Conservation (phyloP, 2,329 filamentous ascomycete species). For the Mycogone perniciosa region DNA sequence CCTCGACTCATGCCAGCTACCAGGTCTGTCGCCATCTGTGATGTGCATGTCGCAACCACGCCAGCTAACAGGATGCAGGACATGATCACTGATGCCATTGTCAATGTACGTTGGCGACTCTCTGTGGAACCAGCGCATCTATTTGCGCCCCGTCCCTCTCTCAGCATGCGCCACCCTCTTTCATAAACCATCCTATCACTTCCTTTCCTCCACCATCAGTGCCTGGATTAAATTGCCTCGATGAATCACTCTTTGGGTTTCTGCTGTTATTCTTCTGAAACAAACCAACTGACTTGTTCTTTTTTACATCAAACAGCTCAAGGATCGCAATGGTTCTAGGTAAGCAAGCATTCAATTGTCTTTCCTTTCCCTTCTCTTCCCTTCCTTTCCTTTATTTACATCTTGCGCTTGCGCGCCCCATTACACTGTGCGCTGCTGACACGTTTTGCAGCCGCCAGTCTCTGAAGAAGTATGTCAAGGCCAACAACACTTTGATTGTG, state of each 20-base stretch:
- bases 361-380: not conserved
- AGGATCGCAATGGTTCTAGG: constrained; percentile 54
- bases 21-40: constrained; percentile 41
- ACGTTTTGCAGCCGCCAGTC: constrained; percentile 45
- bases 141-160: not conserved
- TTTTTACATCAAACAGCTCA: constrained; percentile 41
- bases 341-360: constrained; percentile 15
- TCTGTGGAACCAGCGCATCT: constrained; percentile 18
- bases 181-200: not conserved
- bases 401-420: not conserved
- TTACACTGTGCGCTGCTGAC: constrained; percentile 11
- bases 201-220: not conserved
- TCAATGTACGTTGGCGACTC: constrained; percentile 44
- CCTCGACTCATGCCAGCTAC: constrained; percentile 49
- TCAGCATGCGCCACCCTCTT: not conserved
- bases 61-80: constrained; percentile 37
- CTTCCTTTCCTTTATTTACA: not conserved
- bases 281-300: constrained; percentile 32
- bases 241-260: not conserved
- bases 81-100: constrained; percentile 58
- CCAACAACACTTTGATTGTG: constrained; percentile 45
- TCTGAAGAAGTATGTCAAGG: constrained; percentile 55
- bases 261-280: constrained; percentile 12
- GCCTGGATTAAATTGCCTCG: constrained; percentile 3
- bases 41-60: not conserved